Evolutionary conservation across 805 yeast species (phyloP).

Genomic region (Monosporozyma siamensis): DNA sequence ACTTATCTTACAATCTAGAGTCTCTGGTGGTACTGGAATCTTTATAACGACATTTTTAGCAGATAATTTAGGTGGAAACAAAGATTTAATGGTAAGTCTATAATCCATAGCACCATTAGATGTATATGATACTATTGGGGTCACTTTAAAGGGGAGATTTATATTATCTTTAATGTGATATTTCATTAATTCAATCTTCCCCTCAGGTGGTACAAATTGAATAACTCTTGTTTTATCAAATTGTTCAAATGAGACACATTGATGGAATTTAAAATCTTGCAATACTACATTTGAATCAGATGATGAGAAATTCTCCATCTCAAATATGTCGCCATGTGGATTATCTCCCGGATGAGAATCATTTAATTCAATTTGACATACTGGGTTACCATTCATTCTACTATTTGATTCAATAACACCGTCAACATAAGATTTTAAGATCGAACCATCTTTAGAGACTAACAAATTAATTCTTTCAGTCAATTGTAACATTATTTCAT

Average conservation of each 20-base stretch:
- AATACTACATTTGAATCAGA: not conserved
- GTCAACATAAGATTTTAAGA: conserved; percentile 62
- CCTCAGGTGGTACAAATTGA: conserved; percentile 80
- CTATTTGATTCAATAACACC: conserved; percentile 67
- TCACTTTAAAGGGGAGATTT: conserved; percentile 60
- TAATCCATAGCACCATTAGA: conserved; percentile 38
- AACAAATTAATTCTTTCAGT: conserved; percentile 66
- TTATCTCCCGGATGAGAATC: conserved; percentile 34
- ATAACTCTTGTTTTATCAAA: conserved; percentile 59
- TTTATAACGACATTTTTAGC: conserved; percentile 57
- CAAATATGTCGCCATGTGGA: not conserved
- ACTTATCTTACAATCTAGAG: conserved; percentile 39
- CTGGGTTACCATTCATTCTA: conserved; percentile 73
- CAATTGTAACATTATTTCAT: conserved; percentile 70
- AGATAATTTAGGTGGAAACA: conserved; percentile 45
- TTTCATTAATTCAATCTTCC: conserved; percentile 72
- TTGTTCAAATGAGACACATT: conserved; percentile 66
- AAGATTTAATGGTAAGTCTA: conserved; percentile 52
- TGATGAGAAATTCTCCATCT: not conserved
- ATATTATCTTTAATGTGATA: conserved; percentile 54
- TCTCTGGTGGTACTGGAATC: conserved; percentile 62
- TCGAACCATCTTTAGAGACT: conserved; percentile 53
- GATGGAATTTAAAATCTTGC: conserved; percentile 75
- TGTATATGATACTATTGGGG: conserved; percentile 43
- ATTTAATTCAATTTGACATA: conserved; percentile 70